Evolutionary conservation across 2,329 filamentous ascomycete species (phyloP), one percentile per base, ranked within the genome.

Genomic region (Lachnellula subtilissima): DNA sequence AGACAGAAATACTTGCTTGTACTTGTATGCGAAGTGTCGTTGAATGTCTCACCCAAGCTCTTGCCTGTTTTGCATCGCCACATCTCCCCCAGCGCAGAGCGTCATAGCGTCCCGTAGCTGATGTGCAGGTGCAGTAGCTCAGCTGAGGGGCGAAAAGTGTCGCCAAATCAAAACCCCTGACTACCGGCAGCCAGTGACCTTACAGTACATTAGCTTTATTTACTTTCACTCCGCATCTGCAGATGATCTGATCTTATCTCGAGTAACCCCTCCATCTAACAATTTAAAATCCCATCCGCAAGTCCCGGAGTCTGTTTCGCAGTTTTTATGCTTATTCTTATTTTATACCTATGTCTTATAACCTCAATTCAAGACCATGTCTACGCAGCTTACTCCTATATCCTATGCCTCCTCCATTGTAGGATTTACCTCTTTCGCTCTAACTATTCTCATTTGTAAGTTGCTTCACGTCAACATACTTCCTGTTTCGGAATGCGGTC

Each of bases 381-480:
- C 42, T 22, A 12, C 42, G 17, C 14, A 42, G 19, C 49, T 60
- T 14, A 15, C 57, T 32, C 45, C 58, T 28, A 60, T 62, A 5
- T 56, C 50, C 22, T 9, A 57, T 7, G 61, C 56, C 17, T 65
- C 63, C n/a, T 52, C 57, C 14, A 39, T 54, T 12, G 60, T 65
- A 22, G 61, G 63, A 42, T 64, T 64, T 46, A 61, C 63, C 32
- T 64, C 63, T 25, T 65, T 65, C 46, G 32, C 47, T 22, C 59
- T 64, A 35, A 64, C 61, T 0, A 43, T 65, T 6, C 46, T 54
- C 4, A 64, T 65, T 37, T 64, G 61, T 48, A 48, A 35, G 46
- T 48, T n/a, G 15, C 39, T 42, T 5, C 6, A 15, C 39, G 15
- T 42, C 39, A 42, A 19, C 39, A 19, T 6, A 9, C 15, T 40